Percentiles rank a stretch among this genome's conserved stretches.
Evolutionary conservation across 305 asterid species (phyloP).

Genomic region (Stenogyne calaminthoides): DNA sequence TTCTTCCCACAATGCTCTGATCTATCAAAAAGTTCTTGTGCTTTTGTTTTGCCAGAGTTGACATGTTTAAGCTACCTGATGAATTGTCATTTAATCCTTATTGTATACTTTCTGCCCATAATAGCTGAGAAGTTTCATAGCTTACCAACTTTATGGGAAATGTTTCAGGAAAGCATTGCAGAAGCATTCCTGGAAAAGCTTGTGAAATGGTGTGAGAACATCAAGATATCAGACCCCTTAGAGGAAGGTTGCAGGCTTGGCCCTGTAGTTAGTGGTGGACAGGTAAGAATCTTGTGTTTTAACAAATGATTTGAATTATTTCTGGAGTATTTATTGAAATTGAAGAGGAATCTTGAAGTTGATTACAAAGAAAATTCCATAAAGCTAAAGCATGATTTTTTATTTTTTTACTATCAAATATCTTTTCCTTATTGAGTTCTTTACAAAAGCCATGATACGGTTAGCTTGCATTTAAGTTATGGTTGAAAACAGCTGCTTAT

Average conservation of each 20-base stretch:
- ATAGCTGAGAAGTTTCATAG: constrained; percentile 4
- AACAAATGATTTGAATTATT: constrained; percentile 6
- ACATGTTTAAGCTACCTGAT: background rate
- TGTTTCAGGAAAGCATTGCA: constrained; percentile 58
- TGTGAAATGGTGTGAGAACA: constrained; percentile 59
- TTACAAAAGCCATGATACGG: background rate
- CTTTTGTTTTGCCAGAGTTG: background rate
- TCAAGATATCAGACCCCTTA: constrained; percentile 56
- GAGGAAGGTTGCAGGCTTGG: constrained; percentile 71
- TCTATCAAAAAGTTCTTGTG: background rate
- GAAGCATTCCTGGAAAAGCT: constrained; percentile 50
- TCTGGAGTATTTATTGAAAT: background rate
- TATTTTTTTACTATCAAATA: background rate
- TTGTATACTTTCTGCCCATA: background rate
- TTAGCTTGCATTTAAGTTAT: too few relatives aligned
- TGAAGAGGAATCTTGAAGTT: constrained; percentile 3
- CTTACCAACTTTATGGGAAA: background rate
- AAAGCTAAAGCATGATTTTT: background rate
- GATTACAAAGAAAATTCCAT: background rate
- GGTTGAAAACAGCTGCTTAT: background rate
- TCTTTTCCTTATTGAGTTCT: background rate
- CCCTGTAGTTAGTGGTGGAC: constrained; percentile 53
- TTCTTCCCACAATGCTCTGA: background rate
- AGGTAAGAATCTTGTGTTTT: constrained; percentile 39
- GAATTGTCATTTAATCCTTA: constrained; percentile 3